Conservation (phyloP, 177 flowering plant species). For the Vitis hybrid region DNA sequence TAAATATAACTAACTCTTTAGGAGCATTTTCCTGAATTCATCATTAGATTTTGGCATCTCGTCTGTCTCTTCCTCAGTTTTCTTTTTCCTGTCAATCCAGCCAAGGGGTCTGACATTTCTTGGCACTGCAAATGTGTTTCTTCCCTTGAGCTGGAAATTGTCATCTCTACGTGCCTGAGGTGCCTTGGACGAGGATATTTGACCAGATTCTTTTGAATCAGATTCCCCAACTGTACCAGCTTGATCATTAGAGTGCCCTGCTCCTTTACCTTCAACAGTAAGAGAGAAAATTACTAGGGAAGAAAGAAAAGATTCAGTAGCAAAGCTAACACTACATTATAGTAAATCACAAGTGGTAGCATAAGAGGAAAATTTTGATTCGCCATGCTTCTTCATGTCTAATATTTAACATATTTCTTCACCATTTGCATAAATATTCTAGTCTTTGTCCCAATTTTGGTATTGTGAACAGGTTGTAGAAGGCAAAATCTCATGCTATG, state of each 20-base stretch:
- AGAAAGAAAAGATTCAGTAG: not conserved
- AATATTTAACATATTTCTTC: no score
- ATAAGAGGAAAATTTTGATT: no score
- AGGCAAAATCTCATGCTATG: no score
- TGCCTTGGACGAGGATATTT: constrained; percentile 13
- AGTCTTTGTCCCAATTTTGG: no score
- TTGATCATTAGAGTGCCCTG: constrained; percentile 4
- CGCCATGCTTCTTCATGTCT: no score
- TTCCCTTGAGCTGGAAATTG: constrained; percentile 55
- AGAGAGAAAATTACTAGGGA: not conserved
- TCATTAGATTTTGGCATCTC: constrained; percentile 77
- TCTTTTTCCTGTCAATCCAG: constrained; percentile 28
- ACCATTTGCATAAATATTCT: no score
- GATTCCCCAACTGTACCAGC: constrained; percentile 12
- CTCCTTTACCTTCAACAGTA: not conserved
- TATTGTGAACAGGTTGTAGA: no score
- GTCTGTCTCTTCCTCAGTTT: constrained; percentile 34
- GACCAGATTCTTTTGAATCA: constrained; percentile 5
- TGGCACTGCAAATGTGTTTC: constrained; percentile 78
- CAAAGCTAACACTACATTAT: no score
- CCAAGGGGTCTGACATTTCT: constrained; percentile 59
- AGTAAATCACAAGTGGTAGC: no score
- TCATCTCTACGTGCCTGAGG: constrained; percentile 20
- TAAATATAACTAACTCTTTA: constrained; percentile 33
- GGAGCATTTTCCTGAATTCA: constrained; percentile 77